A percentile compares a stretch with the other conserved stretches of the same genome.
Conservation (phyloP, 2,329 filamentous ascomycete species). For the Phialophora expanda region DNA sequence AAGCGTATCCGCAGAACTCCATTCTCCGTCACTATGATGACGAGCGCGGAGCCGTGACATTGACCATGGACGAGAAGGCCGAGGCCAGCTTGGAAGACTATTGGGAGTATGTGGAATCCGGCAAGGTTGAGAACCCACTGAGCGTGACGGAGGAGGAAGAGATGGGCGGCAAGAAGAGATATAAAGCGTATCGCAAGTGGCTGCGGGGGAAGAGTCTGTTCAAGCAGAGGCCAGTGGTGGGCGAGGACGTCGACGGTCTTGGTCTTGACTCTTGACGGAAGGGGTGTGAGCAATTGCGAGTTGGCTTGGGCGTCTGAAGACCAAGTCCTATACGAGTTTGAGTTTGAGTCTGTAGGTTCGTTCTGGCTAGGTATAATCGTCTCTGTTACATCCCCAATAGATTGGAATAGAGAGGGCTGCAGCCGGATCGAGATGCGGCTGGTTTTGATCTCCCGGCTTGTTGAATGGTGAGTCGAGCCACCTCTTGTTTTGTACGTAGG, state of each 20-base stretch:
- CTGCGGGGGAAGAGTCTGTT: slow-evolving; percentile 92
- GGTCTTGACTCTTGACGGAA: slow-evolving; percentile 38
- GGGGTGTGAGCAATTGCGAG: not conserved
- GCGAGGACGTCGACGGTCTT: slow-evolving; percentile 37
- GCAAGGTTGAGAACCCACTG: slow-evolving; percentile 77
- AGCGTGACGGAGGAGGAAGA: slow-evolving; percentile 87
- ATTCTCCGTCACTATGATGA: slow-evolving; percentile 59
- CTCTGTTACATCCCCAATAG: slow-evolving; percentile 2
- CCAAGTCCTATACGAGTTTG: not conserved
- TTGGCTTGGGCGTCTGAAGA: too few species aligned
- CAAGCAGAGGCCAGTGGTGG: slow-evolving; percentile 71
- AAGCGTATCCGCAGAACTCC: slow-evolving; percentile 21
- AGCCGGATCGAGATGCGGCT: not conserved
- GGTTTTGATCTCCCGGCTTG: not conserved
- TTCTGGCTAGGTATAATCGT: not conserved
- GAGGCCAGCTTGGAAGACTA: slow-evolving; percentile 76
- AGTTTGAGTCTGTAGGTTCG: not conserved
- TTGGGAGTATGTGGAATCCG: slow-evolving; percentile 68
- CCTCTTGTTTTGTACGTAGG: too few species aligned
- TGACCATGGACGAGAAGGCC: slow-evolving; percentile 54
- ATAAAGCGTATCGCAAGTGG: slow-evolving; percentile 97
- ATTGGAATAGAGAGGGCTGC: not conserved
- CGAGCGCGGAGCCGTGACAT: slow-evolving; percentile 51
- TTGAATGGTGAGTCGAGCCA: too few species aligned
- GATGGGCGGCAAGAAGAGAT: slow-evolving; percentile 88